Evolutionary conservation across 2,329 filamentous ascomycete genomes (phyloP), one percentile per base, ranked within the genome.

Genomic region (Atkinsonella hypoxylon): DNA sequence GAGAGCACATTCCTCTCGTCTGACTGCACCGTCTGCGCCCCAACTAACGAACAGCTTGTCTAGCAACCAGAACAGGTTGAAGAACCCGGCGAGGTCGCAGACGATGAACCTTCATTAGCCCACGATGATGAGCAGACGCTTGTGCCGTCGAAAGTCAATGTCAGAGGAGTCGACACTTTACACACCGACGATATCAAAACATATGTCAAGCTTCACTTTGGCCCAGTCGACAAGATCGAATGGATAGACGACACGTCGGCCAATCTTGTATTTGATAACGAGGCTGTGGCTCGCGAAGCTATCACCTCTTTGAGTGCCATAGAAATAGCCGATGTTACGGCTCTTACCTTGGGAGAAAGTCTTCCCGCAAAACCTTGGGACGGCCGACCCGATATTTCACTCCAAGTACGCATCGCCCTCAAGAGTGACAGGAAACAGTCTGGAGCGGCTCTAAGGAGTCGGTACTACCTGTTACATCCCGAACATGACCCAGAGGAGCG

Each of bases 161-260:
- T 98, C 48, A 81, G 82, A 53, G 91, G 91, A 18, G 76, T 97
- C 3, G 85, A 95, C 61, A 81, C 84, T 42, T 73, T 97, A 63
- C 87, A 85, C 32, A 89, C 89, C 30, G 77, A 81, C 50, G 82
- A 95, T 56, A 84, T 97, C 59, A 83, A 85, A 58, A 73, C 77
- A 53, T 96, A 89, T 59, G 79, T 88, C 9, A 68, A 73, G 45
- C 76, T 87, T 55, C 79, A 93, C 64, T 89, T 78, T 60, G 70
- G 74, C 36, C 64, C 67, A 13, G 72, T 82, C 51, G 71, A 78
- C 51, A 76, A 79, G 54, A 74, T 96, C 55, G 89, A 97, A 69
- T 98, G 93, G 93, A 89, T 98, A 57, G 88, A 97, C 64, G 93
- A 98, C 66, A 83, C 81, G 7, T 91, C 89, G 0, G 88, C 89